Evolutionary conservation across 805 yeast species (phyloP).

Genomic region (Yarrowia deformans): DNA sequence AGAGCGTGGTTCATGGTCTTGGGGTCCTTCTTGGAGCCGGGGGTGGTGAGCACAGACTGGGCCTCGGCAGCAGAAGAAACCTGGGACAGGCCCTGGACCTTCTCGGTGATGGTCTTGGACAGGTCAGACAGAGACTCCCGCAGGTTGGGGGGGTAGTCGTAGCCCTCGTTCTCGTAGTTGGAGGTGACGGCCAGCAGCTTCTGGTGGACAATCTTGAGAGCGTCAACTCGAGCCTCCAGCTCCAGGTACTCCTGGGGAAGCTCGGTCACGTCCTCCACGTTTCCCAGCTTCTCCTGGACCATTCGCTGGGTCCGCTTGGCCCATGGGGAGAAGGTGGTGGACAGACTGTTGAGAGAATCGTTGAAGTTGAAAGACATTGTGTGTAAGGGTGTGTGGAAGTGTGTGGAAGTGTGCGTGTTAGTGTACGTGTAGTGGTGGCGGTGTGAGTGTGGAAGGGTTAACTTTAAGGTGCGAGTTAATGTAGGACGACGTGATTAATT

Average conservation of each 20-base stretch:
- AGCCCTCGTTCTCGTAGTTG: constrained; percentile 75
- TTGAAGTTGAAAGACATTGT: constrained; percentile 49
- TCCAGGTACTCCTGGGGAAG: constrained; percentile 82
- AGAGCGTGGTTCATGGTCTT: constrained; percentile 85
- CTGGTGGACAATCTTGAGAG: constrained; percentile 71
- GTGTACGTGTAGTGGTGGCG: constrained; percentile 32
- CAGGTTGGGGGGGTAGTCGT: constrained; percentile 81
- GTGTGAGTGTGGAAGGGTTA: constrained; percentile 17
- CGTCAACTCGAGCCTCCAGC: constrained; percentile 75
- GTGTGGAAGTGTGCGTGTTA: constrained; percentile 6
- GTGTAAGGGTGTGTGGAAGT: constrained; percentile 11
- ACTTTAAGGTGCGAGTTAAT: constrained; percentile 33
- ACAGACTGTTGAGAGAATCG: constrained; percentile 51
- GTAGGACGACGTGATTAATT: background rate
- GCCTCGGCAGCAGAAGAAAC: constrained; percentile 85
- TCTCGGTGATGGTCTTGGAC: constrained; percentile 67
- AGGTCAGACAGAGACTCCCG: constrained; percentile 78
- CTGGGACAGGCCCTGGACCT: constrained; percentile 70
- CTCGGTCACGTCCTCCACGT: constrained; percentile 82
- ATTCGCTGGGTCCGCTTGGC: constrained; percentile 83
- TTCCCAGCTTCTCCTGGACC: constrained; percentile 80
- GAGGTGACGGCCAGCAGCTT: constrained; percentile 62
- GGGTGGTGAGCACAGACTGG: constrained; percentile 68
- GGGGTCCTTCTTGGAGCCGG: constrained; percentile 64
- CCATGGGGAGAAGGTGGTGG: constrained; percentile 65